A percentile compares a stretch with the other conserved stretches of the same genome.
Conservation (phyloP, 73 alveolate species). For the Paramecium octaurelia region DNA sequence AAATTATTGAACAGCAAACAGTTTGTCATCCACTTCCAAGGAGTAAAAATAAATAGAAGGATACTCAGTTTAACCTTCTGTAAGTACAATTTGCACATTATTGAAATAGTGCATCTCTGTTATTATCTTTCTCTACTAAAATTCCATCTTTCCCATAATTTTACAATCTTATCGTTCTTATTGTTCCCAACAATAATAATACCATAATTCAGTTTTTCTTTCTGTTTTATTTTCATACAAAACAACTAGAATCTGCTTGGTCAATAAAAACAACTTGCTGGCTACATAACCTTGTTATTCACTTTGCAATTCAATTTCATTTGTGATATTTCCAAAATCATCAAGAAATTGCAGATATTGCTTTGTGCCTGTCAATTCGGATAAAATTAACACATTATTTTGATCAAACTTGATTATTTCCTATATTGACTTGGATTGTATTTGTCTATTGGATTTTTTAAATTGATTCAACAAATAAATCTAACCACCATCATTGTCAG, state of each 20-base stretch:
- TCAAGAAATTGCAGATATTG: background rate
- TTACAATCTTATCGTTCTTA: background rate
- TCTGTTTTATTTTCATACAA: background rate
- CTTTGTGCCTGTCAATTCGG: background rate
- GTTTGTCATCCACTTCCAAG: background rate
- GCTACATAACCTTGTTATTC: background rate
- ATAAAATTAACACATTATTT: background rate
- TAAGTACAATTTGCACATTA: background rate
- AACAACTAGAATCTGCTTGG: background rate
- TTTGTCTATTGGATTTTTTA: background rate
- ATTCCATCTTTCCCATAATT: background rate
- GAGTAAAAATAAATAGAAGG: background rate
- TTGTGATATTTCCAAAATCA: background rate
- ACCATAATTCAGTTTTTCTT: background rate
- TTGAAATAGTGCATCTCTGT: background rate
- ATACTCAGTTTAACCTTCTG: background rate
- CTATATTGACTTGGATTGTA: background rate
- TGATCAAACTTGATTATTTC: background rate
- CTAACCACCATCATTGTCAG: background rate
- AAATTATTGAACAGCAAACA: background rate
- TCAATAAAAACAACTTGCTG: background rate
- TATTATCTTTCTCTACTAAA: background rate
- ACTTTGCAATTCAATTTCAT: background rate
- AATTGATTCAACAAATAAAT: background rate
- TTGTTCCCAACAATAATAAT: background rate